Percentiles rank a stretch among this genome's conserved stretches.
These are phyloP conservation scores for Nigrograna mackinnonii DNA, from an alignment of 2,329 filamentous ascomycete species.

Conservation along the genomic window DNA sequence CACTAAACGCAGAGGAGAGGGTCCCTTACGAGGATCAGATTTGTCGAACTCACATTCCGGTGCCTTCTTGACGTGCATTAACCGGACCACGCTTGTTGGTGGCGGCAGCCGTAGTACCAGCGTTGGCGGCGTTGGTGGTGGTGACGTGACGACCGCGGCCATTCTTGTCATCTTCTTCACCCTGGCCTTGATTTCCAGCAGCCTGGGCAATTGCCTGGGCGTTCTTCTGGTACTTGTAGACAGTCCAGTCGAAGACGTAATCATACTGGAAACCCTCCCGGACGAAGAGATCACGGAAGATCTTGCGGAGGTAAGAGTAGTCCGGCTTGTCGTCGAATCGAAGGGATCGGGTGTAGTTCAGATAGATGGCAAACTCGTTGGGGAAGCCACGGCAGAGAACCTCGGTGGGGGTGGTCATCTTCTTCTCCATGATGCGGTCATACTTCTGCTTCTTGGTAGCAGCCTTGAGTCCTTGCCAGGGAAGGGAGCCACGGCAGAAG, in stretches of 20 bases:
- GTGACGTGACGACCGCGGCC: slow-evolving; percentile 59
- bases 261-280: slow-evolving; percentile 99
- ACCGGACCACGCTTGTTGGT: slow-evolving; percentile 72
- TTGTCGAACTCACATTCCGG: slow-evolving; percentile 93
- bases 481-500: slow-evolving; percentile 98
- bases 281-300: slow-evolving; percentile 99
- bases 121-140: slow-evolving; percentile 67
- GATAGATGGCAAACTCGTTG: slow-evolving; percentile 98
- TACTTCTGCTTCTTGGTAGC: slow-evolving; percentile 99
- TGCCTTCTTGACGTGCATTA: slow-evolving; percentile 81
- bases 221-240: slow-evolving; percentile 99
- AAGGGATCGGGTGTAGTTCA: slow-evolving; percentile 98
- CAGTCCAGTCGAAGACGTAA: slow-evolving; percentile 99
- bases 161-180: slow-evolving; percentile 76
- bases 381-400: slow-evolving; percentile 98
- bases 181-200: slow-evolving; percentile 66
- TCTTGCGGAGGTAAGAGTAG: slow-evolving; percentile 99
- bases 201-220: slow-evolving; percentile 91
- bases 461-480: slow-evolving; percentile 98
- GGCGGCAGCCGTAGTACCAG: slow-evolving; percentile 60
- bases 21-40: slow-evolving; percentile 86
- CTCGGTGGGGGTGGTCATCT: slow-evolving; percentile 99
- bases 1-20: slow-evolving; percentile 84
- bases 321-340: slow-evolving; percentile 99
- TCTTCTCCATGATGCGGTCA: slow-evolving; percentile 99